phyloP scores from a whole-genome alignment of 75 land plant species.

The Sequoia sempervirens region DNA sequence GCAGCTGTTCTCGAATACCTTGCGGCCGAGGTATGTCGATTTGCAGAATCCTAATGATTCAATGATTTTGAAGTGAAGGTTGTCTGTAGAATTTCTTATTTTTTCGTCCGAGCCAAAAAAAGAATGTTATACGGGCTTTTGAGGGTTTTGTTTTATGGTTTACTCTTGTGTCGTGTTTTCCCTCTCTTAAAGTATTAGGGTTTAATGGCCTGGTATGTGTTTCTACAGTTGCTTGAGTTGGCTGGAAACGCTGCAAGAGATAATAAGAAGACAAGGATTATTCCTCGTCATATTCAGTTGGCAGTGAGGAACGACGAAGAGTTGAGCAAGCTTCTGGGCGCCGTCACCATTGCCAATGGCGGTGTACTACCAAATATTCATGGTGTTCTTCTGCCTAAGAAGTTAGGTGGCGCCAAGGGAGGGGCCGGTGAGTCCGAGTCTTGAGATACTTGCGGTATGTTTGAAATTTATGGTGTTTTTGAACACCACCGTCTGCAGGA shows the following conservation, averaged over 20 bases:
- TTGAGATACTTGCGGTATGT: not conserved
- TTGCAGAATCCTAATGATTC: too few species aligned
- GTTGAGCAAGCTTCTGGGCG: not conserved
- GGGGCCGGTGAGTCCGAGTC: not conserved
- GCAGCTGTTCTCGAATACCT: conserved; percentile 22
- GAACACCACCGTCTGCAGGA: not conserved
- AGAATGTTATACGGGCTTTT: not conserved
- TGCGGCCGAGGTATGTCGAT: conserved; percentile 16
- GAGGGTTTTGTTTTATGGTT: not conserved
- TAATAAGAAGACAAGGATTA: not conserved
- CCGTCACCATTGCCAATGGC: not conserved
- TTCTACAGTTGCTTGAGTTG: not conserved
- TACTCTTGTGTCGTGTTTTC: too few species aligned
- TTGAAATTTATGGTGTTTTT: not conserved
- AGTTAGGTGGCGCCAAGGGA: not conserved
- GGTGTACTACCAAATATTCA: conserved; percentile 8
- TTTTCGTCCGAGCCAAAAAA: not conserved
- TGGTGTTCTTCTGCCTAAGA: not conserved
- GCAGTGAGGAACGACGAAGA: not conserved
- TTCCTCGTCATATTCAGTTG: not conserved
- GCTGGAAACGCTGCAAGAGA: not conserved
- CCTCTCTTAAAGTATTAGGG: not conserved
- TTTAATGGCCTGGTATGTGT: not conserved
- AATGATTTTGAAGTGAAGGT: too few species aligned
- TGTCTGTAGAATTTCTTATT: not conserved